phyloP scores from a whole-genome alignment of 345 rosid species.

The Eucalyptus tenuipes region DNA sequence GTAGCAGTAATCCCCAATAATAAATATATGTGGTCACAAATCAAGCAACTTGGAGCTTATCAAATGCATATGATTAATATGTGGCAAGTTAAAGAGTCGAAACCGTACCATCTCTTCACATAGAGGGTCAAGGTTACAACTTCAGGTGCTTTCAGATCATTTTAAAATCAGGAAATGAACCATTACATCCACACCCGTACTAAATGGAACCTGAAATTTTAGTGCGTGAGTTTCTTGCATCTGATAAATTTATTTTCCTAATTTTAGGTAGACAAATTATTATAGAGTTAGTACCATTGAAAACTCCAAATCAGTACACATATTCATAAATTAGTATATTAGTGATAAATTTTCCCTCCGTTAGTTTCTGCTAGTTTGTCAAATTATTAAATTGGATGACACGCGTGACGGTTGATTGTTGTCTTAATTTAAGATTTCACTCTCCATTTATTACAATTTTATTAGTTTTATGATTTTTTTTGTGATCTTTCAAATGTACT shows the following conservation, averaged over 20 bases:
- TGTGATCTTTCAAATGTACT: no score
- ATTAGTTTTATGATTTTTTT: no score
- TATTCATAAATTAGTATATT: no score
- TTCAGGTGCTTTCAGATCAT: neutral
- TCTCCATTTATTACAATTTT: no score
- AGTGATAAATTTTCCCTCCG: fast-evolving
- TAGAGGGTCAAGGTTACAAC: neutral
- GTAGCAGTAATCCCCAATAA: neutral
- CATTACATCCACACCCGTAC: neutral
- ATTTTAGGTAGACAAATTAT: fast-evolving
- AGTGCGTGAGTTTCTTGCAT: neutral
- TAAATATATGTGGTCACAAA: neutral
- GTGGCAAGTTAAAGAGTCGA: neutral
- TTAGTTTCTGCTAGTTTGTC: fast-evolving
- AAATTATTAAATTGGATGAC: fast-evolving
- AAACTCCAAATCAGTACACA: fast-evolving
- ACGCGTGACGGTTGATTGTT: no score
- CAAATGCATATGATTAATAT: neutral
- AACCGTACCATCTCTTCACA: neutral
- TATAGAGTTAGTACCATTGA: fast-evolving
- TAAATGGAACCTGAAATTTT: neutral
- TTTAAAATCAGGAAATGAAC: neutral
- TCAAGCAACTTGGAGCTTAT: neutral
- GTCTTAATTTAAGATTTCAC: no score
- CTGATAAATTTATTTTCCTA: neutral